These are phyloP conservation scores for Salvia miltiorrhiza DNA, from an alignment of 257 asterid species.

Conservation along the genomic window DNA sequence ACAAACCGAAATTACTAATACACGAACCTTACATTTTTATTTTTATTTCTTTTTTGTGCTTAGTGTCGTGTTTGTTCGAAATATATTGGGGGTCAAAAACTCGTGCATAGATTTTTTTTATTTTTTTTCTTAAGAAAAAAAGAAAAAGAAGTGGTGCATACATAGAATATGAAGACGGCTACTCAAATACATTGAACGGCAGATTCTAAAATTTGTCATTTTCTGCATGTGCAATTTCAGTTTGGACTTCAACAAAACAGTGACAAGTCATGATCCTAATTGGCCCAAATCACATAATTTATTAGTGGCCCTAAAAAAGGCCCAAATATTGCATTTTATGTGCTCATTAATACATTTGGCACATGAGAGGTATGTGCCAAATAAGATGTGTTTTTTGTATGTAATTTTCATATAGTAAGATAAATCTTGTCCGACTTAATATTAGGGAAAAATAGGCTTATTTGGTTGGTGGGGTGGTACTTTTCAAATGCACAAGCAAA, in stretches of 20 bases:
- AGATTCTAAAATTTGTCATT: conserved; percentile 7
- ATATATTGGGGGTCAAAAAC: not conserved
- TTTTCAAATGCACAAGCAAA: not conserved
- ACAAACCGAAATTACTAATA: no score
- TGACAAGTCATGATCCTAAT: not conserved
- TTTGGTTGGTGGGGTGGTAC: not conserved
- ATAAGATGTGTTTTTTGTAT: not conserved
- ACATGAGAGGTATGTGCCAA: not conserved
- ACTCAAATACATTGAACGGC: conserved; percentile 20
- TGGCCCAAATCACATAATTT: not conserved
- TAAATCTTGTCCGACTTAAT: no score
- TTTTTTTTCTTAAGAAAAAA: no score
- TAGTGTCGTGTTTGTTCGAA: no score
- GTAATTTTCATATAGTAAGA: no score
- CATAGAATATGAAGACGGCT: conserved; percentile 6
- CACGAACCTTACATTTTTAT: no score
- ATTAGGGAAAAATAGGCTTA: not conserved
- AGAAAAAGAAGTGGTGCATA: not conserved
- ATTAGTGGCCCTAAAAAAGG: not conserved
- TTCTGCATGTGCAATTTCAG: not conserved
- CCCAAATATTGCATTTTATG: not conserved
- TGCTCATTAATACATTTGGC: not conserved
- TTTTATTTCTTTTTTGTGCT: no score
- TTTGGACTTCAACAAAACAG: not conserved
- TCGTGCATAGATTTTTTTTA: no score